A percentile compares a stretch with the other conserved stretches of the same genome.
Conservation (phyloP, 768 basidiomycete genomes). For the Russula virescens region DNA sequence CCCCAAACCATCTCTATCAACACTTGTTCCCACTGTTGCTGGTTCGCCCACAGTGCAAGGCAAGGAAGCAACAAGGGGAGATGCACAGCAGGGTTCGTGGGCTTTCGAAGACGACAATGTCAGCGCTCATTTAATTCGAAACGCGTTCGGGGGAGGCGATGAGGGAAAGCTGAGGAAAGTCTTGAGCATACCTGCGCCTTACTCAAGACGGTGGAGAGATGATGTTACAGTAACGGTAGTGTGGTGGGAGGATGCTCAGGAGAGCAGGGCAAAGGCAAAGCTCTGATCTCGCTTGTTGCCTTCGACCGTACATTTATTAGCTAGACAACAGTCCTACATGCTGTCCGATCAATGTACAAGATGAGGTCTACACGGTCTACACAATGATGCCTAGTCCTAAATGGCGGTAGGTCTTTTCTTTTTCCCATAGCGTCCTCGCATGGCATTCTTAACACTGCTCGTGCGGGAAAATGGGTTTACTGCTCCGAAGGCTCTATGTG, state of each 20-base stretch:
- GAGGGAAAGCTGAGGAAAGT: constrained; percentile 47
- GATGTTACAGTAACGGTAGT: constrained; percentile 82
- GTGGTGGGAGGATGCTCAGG: constrained; percentile 74
- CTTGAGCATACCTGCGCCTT: constrained; percentile 79
- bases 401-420: constrained; percentile 32
- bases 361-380: constrained; percentile 4
- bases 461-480: constrained; percentile 35
- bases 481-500: constrained; percentile 3
- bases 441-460: constrained; percentile 33
- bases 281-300: constrained; percentile 36
- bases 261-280: constrained; percentile 44
- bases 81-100: constrained; percentile 50
- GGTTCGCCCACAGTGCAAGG: constrained; percentile 59
- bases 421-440: constrained; percentile 32
- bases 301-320: constrained; percentile 15
- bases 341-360: constrained; percentile 7
- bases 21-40: constrained; percentile 48
- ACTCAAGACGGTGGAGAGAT: constrained; percentile 72
- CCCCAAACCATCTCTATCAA: constrained; percentile 50
- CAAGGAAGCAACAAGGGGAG: constrained; percentile 42
- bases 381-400: constrained; percentile 24
- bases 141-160: constrained; percentile 87
- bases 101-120: constrained; percentile 75
- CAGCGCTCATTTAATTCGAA: constrained; percentile 79
- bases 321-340: constrained; percentile 10